phyloP scores from a whole-genome alignment of 1,139 yeast species.

The Pneumocystis oryctolagi region DNA sequence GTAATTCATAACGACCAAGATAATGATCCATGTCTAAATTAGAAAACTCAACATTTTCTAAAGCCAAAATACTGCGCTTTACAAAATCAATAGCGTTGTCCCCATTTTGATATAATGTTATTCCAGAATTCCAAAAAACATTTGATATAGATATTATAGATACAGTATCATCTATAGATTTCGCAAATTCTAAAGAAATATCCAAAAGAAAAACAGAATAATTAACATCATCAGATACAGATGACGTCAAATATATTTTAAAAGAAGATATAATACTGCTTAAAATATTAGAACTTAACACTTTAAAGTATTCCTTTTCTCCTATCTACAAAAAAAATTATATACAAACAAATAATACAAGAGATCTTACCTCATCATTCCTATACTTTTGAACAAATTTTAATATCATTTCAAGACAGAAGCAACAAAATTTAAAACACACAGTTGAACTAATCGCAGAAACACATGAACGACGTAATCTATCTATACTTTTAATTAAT shows the following conservation, averaged over 20 bases:
- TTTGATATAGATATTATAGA: constrained; percentile 1
- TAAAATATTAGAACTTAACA: not conserved
- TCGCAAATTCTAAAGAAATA: not conserved
- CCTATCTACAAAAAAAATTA: not conserved
- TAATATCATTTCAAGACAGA: not conserved
- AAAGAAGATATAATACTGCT: not conserved
- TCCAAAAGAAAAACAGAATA: not conserved
- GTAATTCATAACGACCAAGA: not conserved
- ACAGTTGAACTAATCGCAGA: not conserved
- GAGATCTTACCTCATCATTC: not conserved
- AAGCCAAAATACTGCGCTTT: not conserved
- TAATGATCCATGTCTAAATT: not conserved
- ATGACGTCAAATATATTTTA: not conserved
- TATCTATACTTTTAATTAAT: not conserved
- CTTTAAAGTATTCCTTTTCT: not conserved
- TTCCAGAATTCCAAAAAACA: not conserved
- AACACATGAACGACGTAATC: not conserved
- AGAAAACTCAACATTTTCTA: not conserved
- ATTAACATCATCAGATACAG: not conserved
- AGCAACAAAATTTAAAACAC: not conserved
- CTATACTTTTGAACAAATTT: not conserved
- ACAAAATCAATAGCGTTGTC: not conserved
- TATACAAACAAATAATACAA: not conserved
- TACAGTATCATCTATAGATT: not conserved
- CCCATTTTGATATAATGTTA: not conserved